Evolutionary conservation across 257 asterid species (phyloP).

Genomic region (Solanum bulbocastanum): DNA sequence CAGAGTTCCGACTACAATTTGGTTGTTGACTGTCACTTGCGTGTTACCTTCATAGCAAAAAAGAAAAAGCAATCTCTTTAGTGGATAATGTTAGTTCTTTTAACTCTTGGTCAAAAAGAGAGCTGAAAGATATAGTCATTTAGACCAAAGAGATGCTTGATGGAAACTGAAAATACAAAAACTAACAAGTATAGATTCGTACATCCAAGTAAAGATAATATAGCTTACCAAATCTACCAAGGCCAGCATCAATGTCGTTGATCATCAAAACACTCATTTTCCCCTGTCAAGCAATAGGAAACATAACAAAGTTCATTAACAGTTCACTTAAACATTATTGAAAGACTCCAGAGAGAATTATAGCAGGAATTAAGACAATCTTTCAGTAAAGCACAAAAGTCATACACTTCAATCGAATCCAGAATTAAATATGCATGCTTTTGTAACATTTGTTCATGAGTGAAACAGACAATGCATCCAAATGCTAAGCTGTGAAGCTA

Average conservation of each 20-base stretch:
- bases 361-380: neutral
- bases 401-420: neutral
- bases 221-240: slow-evolving; percentile 89
- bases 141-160: neutral
- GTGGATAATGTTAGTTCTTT: slow-evolving; percentile 1
- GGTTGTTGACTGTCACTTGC: slow-evolving; percentile 93
- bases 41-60: slow-evolving; percentile 50
- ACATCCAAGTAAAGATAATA: neutral
- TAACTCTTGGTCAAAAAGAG: neutral
- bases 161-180: neutral
- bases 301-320: neutral
- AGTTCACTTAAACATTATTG: neutral
- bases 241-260: slow-evolving; percentile 95
- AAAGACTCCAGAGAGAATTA: neutral
- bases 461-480: neutral
- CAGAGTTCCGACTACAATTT: slow-evolving; percentile 84
- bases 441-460: neutral
- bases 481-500: neutral
- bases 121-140: neutral
- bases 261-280: slow-evolving; percentile 94
- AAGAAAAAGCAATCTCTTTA: slow-evolving; percentile 4
- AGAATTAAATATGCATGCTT: neutral
- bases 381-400: neutral
- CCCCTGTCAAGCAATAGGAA: slow-evolving; percentile 45
- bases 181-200: neutral